phyloP scores from a whole-genome alignment of 306 rosid species.

The Vicia sativa region DNA sequence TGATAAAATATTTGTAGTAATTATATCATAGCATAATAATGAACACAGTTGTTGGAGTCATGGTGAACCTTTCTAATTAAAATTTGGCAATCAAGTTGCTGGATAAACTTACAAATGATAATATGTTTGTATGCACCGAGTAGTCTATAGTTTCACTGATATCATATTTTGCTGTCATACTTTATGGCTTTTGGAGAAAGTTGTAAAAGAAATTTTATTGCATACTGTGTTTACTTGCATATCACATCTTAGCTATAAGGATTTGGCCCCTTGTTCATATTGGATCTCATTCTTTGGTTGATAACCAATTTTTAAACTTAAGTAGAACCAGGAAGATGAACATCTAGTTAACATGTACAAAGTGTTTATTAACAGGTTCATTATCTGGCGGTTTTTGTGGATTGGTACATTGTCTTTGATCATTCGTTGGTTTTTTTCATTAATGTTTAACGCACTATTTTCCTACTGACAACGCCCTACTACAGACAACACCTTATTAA shows the following conservation, averaged over 20 bases:
- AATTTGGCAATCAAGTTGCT: slow-evolving; percentile 11
- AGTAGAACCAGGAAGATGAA: no score
- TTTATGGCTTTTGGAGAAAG: slow-evolving; percentile 12
- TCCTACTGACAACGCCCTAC: no score
- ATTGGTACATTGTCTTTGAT: no score
- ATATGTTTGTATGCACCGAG: slow-evolving; percentile 14
- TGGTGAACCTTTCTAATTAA: not conserved
- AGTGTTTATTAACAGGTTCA: no score
- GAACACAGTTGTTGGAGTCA: slow-evolving; percentile 12
- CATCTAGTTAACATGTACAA: no score
- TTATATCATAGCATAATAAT: slow-evolving; percentile 2
- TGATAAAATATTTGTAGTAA: slow-evolving; percentile 8
- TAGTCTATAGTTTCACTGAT: not conserved
- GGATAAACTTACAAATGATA: slow-evolving; percentile 8
- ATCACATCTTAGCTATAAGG: not conserved
- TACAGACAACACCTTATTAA: no score
- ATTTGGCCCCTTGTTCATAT: no score
- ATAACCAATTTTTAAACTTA: not conserved
- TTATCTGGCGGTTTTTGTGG: no score
- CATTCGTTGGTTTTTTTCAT: no score
- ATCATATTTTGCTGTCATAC: slow-evolving; percentile 6
- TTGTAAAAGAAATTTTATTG: slow-evolving; percentile 12
- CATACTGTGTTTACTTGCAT: not conserved
- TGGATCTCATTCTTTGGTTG: no score
- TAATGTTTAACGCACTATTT: no score